These are phyloP conservation scores for Starmera amethionina DNA, from an alignment of 805 yeast genomes.

Conservation along the genomic window DNA sequence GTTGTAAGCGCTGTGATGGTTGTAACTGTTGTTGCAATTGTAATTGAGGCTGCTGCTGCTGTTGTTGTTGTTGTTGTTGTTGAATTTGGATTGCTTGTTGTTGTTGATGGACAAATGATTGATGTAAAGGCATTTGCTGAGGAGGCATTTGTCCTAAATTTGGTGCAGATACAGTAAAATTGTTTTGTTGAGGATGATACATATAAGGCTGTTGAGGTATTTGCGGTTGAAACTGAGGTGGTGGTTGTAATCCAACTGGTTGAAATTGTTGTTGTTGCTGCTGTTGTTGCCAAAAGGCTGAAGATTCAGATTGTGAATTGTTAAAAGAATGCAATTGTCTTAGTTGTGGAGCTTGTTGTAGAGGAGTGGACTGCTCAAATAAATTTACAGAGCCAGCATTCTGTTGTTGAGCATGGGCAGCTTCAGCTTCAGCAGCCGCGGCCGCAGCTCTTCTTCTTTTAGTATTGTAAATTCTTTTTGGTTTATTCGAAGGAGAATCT, in stretches of 20 bases:
- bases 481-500: slow-evolving; percentile 12
- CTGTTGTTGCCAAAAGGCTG: slow-evolving; percentile 6
- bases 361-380: too few relatives aligned
- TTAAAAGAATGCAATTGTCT: background rate
- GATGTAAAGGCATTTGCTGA: slow-evolving; percentile 10
- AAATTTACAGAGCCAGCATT: too few relatives aligned
- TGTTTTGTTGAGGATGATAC: slow-evolving; percentile 1
- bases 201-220: background rate
- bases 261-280: slow-evolving; percentile 3
- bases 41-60: slow-evolving; percentile 15
- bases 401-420: background rate
- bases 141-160: slow-evolving; percentile 11
- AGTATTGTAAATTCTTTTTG: slow-evolving; percentile 13
- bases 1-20: slow-evolving; percentile 18
- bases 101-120: slow-evolving; percentile 14
- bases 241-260: background rate
- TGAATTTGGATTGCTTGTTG: slow-evolving; percentile 13
- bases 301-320: background rate
- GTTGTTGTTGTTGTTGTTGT: slow-evolving; percentile 7
- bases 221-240: background rate
- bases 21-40: slow-evolving; percentile 16
- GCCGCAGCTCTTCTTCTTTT: slow-evolving; percentile 19
- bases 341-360: slow-evolving; percentile 18
- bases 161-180: slow-evolving; percentile 1
- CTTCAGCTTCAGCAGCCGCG: slow-evolving; percentile 6